These are phyloP conservation scores for Fusarium marasasianum DNA, from an alignment of 2,329 filamentous ascomycete species.

Conservation along the genomic window DNA sequence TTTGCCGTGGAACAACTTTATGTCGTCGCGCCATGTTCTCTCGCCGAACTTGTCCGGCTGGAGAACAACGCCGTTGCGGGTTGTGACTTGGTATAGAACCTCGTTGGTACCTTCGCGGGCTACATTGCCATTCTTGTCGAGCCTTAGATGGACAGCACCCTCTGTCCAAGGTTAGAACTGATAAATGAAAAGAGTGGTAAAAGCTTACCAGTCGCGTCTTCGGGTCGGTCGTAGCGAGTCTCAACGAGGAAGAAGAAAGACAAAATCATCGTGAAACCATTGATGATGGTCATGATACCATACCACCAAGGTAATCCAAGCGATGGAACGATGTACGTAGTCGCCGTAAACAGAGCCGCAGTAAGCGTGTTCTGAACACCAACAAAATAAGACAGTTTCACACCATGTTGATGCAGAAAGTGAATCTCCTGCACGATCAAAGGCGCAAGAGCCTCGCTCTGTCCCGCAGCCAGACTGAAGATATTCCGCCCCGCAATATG, in stretches of 20 bases:
- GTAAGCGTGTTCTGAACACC: conserved; percentile 1
- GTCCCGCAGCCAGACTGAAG: conserved; percentile 2
- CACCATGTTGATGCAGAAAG: neutral
- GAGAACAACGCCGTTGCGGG: neutral
- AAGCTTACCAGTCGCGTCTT: neutral
- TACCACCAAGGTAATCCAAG: conserved; percentile 10
- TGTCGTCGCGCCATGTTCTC: neutral
- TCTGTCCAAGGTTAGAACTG: neutral
- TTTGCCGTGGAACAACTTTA: neutral
- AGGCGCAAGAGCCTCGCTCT: conserved; percentile 2
- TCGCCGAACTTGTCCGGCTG: conserved; percentile 2
- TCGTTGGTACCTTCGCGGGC: neutral
- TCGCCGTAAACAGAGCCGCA: neutral
- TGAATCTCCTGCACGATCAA: conserved; percentile 7
- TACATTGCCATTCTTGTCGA: neutral
- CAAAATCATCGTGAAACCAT: neutral
- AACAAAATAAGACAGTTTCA: neutral
- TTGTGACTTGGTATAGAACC: conserved; percentile 1
- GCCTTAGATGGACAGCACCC: neutral
- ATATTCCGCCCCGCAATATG: neutral
- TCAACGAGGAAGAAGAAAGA: neutral
- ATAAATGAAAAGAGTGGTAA: rapidly evolving
- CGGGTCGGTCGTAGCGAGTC: conserved; percentile 2
- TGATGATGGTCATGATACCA: conserved; percentile 7
- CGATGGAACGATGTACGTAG: neutral